Evolutionary conservation across 306 rosid species (phyloP), one percentile per base, ranked within the genome.

Genomic region (Coriaria nepalensis): DNA sequence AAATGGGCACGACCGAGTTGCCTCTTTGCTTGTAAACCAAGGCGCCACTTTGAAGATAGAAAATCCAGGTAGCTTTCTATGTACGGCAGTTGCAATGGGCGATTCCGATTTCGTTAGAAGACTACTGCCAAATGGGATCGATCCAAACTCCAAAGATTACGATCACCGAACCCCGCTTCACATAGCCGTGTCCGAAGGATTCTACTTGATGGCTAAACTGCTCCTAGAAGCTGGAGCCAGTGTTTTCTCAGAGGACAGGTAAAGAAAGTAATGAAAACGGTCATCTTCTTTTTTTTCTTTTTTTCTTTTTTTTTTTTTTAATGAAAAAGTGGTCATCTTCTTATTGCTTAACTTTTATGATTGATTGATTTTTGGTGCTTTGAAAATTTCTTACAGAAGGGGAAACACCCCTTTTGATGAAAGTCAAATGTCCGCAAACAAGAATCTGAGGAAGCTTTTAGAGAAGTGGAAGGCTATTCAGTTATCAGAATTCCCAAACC

Each of bases 341-440:
- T 44, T 7, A 4, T 12, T 34, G 39, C 41, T 11, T 6, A 35
- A 35, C 9, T 14, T 48, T 67, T 9, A 10, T 64, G 35, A 36
- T 55, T 66, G 69, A n/a, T n/a, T n/a, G 29, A 20, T 20, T 20
- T 20, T 20, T 20, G 29, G 29, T 20, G 29, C 29, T 3, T 20
- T 20, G 29, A 20, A 20, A 20, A 20, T 20, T 20, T 20, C 29
- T 20, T 20, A 20, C 72, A 90, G 98, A 74, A 81, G 98, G 95
- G 95, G 98, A 69, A 82, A 82, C 59, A 85, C 95, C 50, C 96
- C 98, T 4, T 60, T 90, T 37, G 87, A 79, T 72, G 98, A 82
- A 65, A 87, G 76, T 45, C 80, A 78, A 34, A 79, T 61, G 73
- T 73, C 82, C 58, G 98, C 94, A 66, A 90, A 90, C 67, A 77